Conservation (phyloP, 441 rosid species). For the Lepidium campestre region DNA sequence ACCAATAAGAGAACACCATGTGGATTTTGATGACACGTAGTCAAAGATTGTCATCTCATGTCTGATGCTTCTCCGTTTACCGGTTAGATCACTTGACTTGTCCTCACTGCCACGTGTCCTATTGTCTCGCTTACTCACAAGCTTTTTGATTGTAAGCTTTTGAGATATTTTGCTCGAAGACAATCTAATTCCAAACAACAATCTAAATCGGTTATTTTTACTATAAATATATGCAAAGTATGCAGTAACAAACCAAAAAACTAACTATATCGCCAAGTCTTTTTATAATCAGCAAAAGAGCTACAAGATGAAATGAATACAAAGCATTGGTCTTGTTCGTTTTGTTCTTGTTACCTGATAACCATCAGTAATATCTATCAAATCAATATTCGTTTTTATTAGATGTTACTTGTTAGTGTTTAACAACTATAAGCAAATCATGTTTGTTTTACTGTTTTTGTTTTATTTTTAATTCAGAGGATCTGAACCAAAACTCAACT, state of each 20-base stretch:
- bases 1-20: too few species aligned
- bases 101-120: slow-evolving; percentile 14
- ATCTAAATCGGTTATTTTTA: background rate
- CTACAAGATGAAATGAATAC: background rate
- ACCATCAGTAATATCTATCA: too few species aligned
- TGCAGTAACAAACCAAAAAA: too few species aligned
- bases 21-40: background rate
- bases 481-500: too few species aligned
- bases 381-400: too few species aligned
- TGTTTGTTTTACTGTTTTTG: too few species aligned
- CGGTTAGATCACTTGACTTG: background rate
- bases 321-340: too few species aligned
- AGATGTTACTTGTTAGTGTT: too few species aligned
- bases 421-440: too few species aligned
- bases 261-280: too few species aligned
- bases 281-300: background rate
- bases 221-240: background rate
- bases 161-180: slow-evolving; percentile 9
- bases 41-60: slow-evolving; percentile 1
- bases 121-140: background rate
- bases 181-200: background rate
- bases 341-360: too few species aligned
- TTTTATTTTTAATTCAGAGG: too few species aligned
- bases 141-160: slow-evolving; percentile 2
- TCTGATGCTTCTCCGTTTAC: slow-evolving; percentile 8